phyloP scores from a whole-genome alignment of 2,329 filamentous ascomycete genomes.

The Exserohilum rostratum region DNA sequence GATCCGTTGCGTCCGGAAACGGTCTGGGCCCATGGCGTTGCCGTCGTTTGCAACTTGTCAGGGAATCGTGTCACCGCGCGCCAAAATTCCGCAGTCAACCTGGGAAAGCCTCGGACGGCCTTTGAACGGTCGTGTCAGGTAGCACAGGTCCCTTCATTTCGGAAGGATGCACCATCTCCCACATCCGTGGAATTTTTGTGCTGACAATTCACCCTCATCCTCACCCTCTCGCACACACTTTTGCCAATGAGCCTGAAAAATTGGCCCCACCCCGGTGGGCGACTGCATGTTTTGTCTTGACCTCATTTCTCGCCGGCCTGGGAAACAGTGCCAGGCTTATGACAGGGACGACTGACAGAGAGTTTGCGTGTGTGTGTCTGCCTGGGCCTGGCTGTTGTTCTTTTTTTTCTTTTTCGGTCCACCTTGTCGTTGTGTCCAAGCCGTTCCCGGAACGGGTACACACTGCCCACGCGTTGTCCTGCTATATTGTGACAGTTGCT shows the following conservation, averaged over 20 bases:
- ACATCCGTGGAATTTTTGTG: conserved; percentile 38
- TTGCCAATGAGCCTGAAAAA: conserved; percentile 44
- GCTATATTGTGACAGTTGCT: conserved; percentile 26
- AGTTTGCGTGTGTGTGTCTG: too few species aligned
- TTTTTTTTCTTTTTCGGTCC: conserved; percentile 15
- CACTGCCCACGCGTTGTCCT: conserved; percentile 26
- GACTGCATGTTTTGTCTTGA: conserved; percentile 27
- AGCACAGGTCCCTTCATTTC: conserved; percentile 49
- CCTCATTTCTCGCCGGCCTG: conserved; percentile 31
- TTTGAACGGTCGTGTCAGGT: conserved; percentile 30
- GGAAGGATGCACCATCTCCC: conserved; percentile 47
- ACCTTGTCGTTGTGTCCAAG: conserved; percentile 22
- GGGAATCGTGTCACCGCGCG: conserved; percentile 23
- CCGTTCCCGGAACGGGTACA: conserved; percentile 26
- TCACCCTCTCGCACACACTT: conserved; percentile 20
- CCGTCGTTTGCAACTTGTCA: conserved; percentile 24
- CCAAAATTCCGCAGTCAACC: conserved; percentile 20
- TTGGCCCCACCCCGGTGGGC: conserved; percentile 33
- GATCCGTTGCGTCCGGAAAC: conserved; percentile 20
- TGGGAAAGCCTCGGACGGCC: conserved; percentile 19
- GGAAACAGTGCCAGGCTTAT: conserved; percentile 30
- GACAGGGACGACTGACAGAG: conserved; percentile 30
- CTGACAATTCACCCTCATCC: conserved; percentile 38
- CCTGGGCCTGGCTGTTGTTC: neutral
- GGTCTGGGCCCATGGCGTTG: conserved; percentile 22